Evolutionary conservation across 108 stramenopile species (phyloP), one percentile per base, ranked within the genome.

Genomic region (Nitzschia inconspicua): DNA sequence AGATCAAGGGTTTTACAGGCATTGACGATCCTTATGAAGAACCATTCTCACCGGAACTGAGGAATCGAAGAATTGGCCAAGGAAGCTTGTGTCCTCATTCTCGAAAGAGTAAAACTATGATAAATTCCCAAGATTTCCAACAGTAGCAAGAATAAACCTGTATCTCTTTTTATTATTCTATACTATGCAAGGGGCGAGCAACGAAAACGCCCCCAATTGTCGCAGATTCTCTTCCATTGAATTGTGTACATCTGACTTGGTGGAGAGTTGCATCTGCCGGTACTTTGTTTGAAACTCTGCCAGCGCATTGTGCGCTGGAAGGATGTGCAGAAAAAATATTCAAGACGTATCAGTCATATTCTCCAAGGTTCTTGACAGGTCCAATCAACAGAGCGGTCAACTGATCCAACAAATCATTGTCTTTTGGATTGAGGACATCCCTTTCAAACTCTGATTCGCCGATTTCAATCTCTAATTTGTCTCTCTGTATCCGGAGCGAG

Each of bases 21-120:
- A 85, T 96, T 16, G 78, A 80, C 57, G 93, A 86, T 32, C 95
- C 95, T 7, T 96, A 92, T 60, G 95, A 96, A 76, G 83, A 72
- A 28, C 95, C 95, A 10, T 26, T 61, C 13, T 58, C 68, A 19
- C 72, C 94, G 13, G 94, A 95, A 41, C 32, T 95, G 46, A 54
- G 52, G 69, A 20, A 75, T 79, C 11, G 64, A 68, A 18, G 74
- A 70, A 25, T 48, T 75, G 11, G 66, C 73, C 7, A 42, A 56
- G 9, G 69, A 76, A 19, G 48, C 63, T 24, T 28, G 60, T 16
- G 26, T 26, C 0, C 68, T 59, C 59, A 24, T 75, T 16, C 10
- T 47, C 18, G 32, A 49, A 11, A 71, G 58, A 32, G 56, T 70
- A 9, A 41, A 61, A 39, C 54, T 70, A 13, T 61, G 40, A 44